Evolutionary conservation across 2,329 filamentous ascomycete species (phyloP).

Genomic region (Ascochyta lentis): DNA sequence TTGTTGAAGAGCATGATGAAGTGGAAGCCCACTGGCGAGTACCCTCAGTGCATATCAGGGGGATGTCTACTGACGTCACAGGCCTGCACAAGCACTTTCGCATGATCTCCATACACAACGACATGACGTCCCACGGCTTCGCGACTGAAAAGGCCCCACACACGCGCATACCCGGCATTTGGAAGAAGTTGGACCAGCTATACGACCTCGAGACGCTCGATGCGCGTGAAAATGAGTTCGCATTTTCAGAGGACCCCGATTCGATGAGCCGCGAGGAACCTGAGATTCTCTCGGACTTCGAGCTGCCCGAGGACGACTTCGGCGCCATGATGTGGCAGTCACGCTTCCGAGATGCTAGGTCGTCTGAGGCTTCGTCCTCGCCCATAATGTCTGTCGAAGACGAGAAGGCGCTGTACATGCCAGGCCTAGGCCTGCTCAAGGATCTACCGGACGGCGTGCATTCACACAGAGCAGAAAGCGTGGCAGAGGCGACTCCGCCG

Average conservation of each 20-base stretch:
- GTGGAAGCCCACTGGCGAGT: conserved; percentile 87
- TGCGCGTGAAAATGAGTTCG: conserved; percentile 73
- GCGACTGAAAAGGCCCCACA: conserved; percentile 74
- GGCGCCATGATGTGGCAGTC: conserved; percentile 54
- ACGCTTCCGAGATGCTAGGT: conserved; percentile 42
- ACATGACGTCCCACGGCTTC: conserved; percentile 63
- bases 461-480: conserved; percentile 39
- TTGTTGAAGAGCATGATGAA: conserved; percentile 91
- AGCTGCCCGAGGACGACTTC: conserved; percentile 53
- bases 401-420: conserved; percentile 41
- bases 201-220: conserved; percentile 89
- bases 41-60: no score
- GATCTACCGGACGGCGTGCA: conserved; percentile 36
- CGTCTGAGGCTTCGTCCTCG: conserved; percentile 39
- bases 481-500: conserved; percentile 38
- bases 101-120: conserved; percentile 54
- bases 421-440: conserved; percentile 44
- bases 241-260: conserved; percentile 65
- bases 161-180: conserved; percentile 89
- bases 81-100: conserved; percentile 65
- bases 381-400: conserved; percentile 40
- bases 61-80: conserved; percentile 30
- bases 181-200: conserved; percentile 81
- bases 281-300: conserved; percentile 47
- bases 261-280: conserved; percentile 47